Evolutionary conservation across 495 filamentous ascomycete genomes (phyloP).

Genomic region (Penicillium daleae): DNA sequence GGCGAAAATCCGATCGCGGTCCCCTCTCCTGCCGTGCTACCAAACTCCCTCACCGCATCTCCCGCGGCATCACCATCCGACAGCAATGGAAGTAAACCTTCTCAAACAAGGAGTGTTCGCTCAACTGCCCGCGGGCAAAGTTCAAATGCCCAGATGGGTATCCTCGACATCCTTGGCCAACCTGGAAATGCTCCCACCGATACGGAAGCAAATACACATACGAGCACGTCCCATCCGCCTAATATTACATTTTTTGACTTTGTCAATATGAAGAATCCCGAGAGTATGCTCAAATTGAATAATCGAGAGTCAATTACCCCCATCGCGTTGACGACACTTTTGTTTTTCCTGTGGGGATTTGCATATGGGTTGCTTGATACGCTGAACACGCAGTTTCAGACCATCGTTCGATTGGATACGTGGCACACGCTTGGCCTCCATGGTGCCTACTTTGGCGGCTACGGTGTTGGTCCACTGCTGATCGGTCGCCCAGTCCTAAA

Average conservation of each 20-base stretch:
- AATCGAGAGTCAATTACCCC: constrained; percentile 61
- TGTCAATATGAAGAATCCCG: constrained; percentile 76
- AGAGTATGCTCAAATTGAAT: constrained; percentile 72
- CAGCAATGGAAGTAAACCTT: constrained; percentile 23
- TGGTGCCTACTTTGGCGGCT: constrained; percentile 67
- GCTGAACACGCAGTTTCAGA: constrained; percentile 65
- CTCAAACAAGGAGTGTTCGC: constrained; percentile 19
- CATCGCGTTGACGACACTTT: constrained; percentile 65
- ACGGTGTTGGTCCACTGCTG: constrained; percentile 60
- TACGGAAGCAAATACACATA: constrained; percentile 37
- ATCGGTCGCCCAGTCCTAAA: constrained; percentile 62
- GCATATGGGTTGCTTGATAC: constrained; percentile 80
- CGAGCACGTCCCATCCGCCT: constrained; percentile 36
- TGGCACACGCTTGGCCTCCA: constrained; percentile 62
- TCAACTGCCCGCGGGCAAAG: constrained; percentile 14
- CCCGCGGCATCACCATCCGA: constrained; percentile 14
- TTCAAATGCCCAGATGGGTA: constrained; percentile 27
- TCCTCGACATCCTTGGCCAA: constrained; percentile 42
- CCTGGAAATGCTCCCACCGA: constrained; percentile 32
- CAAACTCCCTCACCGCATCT: constrained; percentile 4
- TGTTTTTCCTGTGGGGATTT: constrained; percentile 89
- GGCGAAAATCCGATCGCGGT: constrained; percentile 22
- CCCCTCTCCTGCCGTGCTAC: constrained; percentile 15
- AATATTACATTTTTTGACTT: constrained; percentile 73
- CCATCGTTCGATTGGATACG: constrained; percentile 47